Evolutionary conservation across 1,284 basidiomycete species (phyloP).

Genomic region (Cutaneotrichosporon cavernicola): DNA sequence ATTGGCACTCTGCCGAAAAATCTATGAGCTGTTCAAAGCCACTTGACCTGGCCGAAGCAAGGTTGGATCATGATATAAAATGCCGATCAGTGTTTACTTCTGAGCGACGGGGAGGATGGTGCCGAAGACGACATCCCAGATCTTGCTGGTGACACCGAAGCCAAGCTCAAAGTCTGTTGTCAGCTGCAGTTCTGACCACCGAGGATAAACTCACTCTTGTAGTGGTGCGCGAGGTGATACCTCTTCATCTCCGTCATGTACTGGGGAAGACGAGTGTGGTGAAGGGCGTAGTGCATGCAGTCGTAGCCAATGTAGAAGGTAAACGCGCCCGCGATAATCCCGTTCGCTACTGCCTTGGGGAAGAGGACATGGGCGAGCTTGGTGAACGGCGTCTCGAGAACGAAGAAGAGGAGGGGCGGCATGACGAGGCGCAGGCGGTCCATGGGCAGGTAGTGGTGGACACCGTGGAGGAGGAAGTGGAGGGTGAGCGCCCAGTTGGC

Average conservation of each 20-base stretch:
- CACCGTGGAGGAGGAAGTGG: conserved; percentile 92
- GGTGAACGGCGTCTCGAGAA: conserved; percentile 84
- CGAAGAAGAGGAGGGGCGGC: conserved; percentile 84
- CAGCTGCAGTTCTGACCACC: conserved; percentile 11
- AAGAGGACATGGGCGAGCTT: conserved; percentile 79
- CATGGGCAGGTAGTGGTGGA: conserved; percentile 98
- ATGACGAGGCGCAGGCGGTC: conserved; percentile 94
- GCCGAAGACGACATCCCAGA: conserved; percentile 93
- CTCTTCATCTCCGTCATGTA: conserved; percentile 92
- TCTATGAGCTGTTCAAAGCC: neutral
- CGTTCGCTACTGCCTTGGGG: conserved; percentile 82
- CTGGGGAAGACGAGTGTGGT: conserved; percentile 82
- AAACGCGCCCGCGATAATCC: conserved; percentile 88
- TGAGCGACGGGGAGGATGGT: conserved; percentile 60
- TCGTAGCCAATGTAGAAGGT: conserved; percentile 88
- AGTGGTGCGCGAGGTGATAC: conserved; percentile 97
- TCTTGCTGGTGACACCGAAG: conserved; percentile 92
- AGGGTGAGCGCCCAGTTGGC: conserved; percentile 73
- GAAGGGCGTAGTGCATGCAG: conserved; percentile 87
- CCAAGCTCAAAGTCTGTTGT: conserved; percentile 82
- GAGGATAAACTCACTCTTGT: conserved; percentile 64
- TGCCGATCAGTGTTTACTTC: conserved; percentile 4
- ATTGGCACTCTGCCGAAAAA: neutral
- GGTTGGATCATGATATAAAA: neutral
- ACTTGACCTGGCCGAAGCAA: neutral